A percentile compares a stretch with the other conserved stretches of the same genome.
phyloP scores from a whole-genome alignment of 306 rosid species.

The Medicago ruthenica region DNA sequence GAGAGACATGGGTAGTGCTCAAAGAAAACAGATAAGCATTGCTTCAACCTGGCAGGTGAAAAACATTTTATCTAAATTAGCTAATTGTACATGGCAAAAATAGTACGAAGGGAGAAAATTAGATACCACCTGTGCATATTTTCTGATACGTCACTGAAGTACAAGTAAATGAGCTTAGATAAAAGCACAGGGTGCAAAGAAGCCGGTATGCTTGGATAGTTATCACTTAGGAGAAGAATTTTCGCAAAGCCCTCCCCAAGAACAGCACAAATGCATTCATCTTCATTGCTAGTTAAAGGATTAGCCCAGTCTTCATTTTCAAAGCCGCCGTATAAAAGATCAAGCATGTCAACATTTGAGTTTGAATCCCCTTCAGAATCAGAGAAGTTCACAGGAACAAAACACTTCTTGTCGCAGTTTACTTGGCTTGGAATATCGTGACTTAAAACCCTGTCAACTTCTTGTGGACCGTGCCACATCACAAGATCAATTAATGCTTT shows the following conservation, averaged over 20 bases:
- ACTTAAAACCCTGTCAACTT: conserved; percentile 66
- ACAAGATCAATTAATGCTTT: conserved; percentile 84
- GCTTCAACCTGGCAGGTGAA: conserved; percentile 72
- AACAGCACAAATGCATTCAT: conserved; percentile 72
- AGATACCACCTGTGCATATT: conserved; percentile 64
- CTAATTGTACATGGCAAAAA: conserved; percentile 1
- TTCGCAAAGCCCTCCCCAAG: conserved; percentile 96
- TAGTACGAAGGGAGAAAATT: not conserved
- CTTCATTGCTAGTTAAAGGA: conserved; percentile 62
- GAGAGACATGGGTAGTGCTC: conserved; percentile 91
- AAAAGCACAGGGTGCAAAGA: conserved; percentile 75
- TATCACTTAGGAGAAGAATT: conserved; percentile 87
- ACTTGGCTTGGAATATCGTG: conserved; percentile 45
- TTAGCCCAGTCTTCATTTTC: conserved; percentile 59
- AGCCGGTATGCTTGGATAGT: conserved; percentile 68
- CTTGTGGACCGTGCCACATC: conserved; percentile 93
- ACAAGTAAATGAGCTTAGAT: conserved; percentile 74
- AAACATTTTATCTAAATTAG: conserved; percentile 26
- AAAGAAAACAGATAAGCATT: conserved; percentile 89
- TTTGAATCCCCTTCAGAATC: conserved; percentile 56
- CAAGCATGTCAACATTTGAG: conserved; percentile 56
- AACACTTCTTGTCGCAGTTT: conserved; percentile 52
- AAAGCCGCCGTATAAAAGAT: conserved; percentile 79
- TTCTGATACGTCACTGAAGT: conserved; percentile 63
- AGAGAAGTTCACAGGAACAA: conserved; percentile 62